Evolutionary conservation across 495 filamentous ascomycete genomes (phyloP).

Genomic region (Daldinia grandis): DNA sequence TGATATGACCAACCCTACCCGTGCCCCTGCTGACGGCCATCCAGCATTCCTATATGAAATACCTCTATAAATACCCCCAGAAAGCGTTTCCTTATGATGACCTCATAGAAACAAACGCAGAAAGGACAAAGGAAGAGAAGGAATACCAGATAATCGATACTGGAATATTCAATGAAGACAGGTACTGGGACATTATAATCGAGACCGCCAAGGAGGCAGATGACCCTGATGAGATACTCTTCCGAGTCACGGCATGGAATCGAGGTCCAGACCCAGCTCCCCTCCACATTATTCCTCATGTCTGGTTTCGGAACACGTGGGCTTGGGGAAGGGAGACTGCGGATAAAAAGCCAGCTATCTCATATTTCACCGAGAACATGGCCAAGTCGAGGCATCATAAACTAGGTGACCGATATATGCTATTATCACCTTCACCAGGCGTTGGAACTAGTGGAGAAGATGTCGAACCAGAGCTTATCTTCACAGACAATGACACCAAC

Average conservation of each 20-base stretch:
- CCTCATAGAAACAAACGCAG: constrained; percentile 81
- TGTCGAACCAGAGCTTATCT: constrained; percentile 81
- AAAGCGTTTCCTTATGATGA: constrained; percentile 90
- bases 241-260: constrained; percentile 96
- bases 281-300: constrained; percentile 91
- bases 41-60: constrained; percentile 99
- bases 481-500: constrained; percentile 97
- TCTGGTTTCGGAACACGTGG: constrained; percentile 99
- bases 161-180: constrained; percentile 87
- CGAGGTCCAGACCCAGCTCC: constrained; percentile 88
- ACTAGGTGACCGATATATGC: constrained; percentile 82
- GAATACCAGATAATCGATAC: constrained; percentile 95
- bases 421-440: constrained; percentile 89
- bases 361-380: constrained; percentile 66
- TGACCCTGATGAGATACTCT: constrained; percentile 88
- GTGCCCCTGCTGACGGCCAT: constrained; percentile 25
- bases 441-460: constrained; percentile 79
- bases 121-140: constrained; percentile 72
- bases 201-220: constrained; percentile 93
- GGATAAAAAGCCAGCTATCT: constrained; percentile 78
- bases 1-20: neutral
- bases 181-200: constrained; percentile 97
- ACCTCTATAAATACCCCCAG: constrained; percentile 96
- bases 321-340: constrained; percentile 80
- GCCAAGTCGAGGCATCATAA: constrained; percentile 77